Evolutionary conservation across 306 rosid species (phyloP).

Genomic region (Ochetophila trinervis): DNA sequence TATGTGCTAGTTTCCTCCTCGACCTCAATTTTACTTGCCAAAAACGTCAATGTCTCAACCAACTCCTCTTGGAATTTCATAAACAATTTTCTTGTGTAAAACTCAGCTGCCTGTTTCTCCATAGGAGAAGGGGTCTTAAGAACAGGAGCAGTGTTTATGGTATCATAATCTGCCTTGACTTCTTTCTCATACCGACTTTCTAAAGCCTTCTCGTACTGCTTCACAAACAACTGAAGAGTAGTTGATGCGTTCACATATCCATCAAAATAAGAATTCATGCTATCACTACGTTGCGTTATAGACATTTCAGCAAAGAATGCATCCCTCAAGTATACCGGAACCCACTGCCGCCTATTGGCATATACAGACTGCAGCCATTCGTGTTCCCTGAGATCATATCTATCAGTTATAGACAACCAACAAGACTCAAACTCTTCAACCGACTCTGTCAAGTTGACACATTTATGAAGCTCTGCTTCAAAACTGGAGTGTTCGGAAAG

Average conservation of each 20-base stretch:
- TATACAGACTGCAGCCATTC: slow-evolving; percentile 31
- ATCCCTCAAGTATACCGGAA: slow-evolving; percentile 32
- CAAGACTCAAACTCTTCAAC: slow-evolving; percentile 36
- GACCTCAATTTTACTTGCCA: slow-evolving; percentile 31
- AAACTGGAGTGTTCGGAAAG: slow-evolving; percentile 26
- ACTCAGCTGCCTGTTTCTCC: slow-evolving; percentile 38
- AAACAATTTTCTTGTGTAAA: slow-evolving; percentile 35
- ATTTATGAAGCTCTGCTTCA: slow-evolving; percentile 29
- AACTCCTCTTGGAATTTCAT: slow-evolving; percentile 35
- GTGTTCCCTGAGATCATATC: slow-evolving; percentile 30
- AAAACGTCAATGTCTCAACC: slow-evolving; percentile 34
- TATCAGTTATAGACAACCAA: slow-evolving; percentile 32
- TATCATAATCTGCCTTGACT: slow-evolving; percentile 34
- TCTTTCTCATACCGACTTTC: slow-evolving; percentile 37
- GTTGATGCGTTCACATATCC: slow-evolving; percentile 43
- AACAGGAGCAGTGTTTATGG: slow-evolving; percentile 25
- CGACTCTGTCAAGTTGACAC: slow-evolving; percentile 35
- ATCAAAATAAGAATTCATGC: slow-evolving; percentile 41
- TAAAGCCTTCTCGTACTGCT: slow-evolving; percentile 37
- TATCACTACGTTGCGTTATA: slow-evolving; percentile 32
- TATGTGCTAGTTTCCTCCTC: slow-evolving; percentile 16
- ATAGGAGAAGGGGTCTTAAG: slow-evolving; percentile 40
- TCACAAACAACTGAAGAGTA: slow-evolving; percentile 31
- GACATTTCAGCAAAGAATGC: slow-evolving; percentile 39
- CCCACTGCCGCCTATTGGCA: slow-evolving; percentile 29